Base-by-base conservation (phyloP, 139 green algal genomes). In the Chlorella sp. region DNA sequence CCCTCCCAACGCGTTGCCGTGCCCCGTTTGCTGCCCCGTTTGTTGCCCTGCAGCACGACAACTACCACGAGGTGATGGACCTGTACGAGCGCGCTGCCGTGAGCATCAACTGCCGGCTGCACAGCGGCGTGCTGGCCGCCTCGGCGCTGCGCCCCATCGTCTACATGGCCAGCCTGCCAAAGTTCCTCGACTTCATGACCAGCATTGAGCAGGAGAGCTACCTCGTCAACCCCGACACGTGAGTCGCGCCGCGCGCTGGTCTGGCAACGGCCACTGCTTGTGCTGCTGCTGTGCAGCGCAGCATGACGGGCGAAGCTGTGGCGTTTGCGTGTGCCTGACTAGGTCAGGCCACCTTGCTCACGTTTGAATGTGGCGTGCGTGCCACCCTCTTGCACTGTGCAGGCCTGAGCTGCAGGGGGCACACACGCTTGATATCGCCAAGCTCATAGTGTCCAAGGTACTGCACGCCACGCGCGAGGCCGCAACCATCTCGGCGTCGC, bases 101-200 rank as follows among this genome's bases (percentile, higher is more conserved):
- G 20, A 35, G 31, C 20, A 10, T 69, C 63, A 69, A 69, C 63
- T 51, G 27, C 31, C 63, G 63, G 32, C 31, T 69, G 63, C 63
- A 69, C 63, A 69, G 63, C 31, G 63, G 63, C 2, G 63, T 69
- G 63, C 31, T 69, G 31, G 31, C 63, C 20, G 63, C 63, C 2
- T 31, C 27, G 20, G 31, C 63, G 5, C 27, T 35, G 27, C 63
- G 63, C 63, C 63, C 63, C 5, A 3, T 50, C 2, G 63, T 69
- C 4, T 69, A 69, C 32, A 27, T 69, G 63, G 31, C 63, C 5
- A 27, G 27, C 33, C 30, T 35, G 2, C 5, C 32, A 31, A 69
- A 69, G 63, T 69, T 35, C 63, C 3, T 50, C 3, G 63, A 69
- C 63, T 50, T 69, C 31, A 69, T 69, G 63, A 30, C 5, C 31